phyloP scores from a whole-genome alignment of 202 grass and related monocot genomes.

The Schoenoplectus tabernaemontani region DNA sequence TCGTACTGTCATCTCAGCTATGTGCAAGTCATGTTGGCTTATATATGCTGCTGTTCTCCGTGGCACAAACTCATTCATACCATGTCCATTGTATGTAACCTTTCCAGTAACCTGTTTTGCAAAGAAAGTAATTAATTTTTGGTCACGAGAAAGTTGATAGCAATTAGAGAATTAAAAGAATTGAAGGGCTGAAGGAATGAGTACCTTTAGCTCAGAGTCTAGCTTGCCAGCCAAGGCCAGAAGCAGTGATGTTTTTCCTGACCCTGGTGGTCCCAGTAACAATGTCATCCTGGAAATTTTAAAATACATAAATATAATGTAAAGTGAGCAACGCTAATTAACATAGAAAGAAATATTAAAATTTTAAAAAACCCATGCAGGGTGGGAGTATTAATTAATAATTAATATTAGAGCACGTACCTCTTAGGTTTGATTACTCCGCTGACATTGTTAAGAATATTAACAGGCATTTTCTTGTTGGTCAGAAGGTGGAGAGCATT shows the following conservation, averaged over 20 bases:
- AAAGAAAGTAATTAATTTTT: neutral
- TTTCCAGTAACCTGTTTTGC: constrained; percentile 13
- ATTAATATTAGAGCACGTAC: too few relatives aligned
- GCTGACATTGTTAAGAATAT: constrained; percentile 52
- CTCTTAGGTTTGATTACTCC: constrained; percentile 60
- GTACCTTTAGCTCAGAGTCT: constrained; percentile 48
- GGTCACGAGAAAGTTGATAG: too few relatives aligned
- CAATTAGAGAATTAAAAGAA: neutral
- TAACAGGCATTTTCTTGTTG: constrained; percentile 41
- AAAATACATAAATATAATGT: neutral
- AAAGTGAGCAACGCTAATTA: neutral
- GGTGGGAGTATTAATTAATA: neutral
- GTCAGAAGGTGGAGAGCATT: constrained; percentile 34
- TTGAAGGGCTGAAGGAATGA: neutral
- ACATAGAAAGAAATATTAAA: too few relatives aligned
- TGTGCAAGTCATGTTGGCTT: constrained; percentile 25
- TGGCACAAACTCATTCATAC: constrained; percentile 35
- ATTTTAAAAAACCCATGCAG: too few relatives aligned
- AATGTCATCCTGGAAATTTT: constrained; percentile 60
- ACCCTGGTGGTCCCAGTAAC: constrained; percentile 66
- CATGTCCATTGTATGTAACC: constrained; percentile 29
- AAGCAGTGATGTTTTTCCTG: constrained; percentile 76
- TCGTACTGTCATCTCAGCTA: constrained; percentile 31
- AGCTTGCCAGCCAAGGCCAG: constrained; percentile 72
- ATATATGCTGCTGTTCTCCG: constrained; percentile 32